Base-by-base conservation (phyloP, 1,284 basidiomycete genomes). In the Irpex rosettiformis region DNA sequence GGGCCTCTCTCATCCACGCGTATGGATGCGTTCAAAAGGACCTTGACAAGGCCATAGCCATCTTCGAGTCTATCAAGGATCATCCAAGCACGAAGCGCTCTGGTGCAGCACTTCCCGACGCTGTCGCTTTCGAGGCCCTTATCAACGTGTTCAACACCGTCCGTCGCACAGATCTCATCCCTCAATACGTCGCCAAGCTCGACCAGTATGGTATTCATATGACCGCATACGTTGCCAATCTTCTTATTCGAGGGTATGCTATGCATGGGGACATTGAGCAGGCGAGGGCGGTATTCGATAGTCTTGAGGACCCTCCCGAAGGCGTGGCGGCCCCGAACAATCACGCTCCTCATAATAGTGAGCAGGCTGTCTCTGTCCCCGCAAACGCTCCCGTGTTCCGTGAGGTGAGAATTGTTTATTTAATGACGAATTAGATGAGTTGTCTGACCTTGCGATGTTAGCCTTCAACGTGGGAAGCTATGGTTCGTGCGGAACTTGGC, bases 151-250 rank as follows among this genome's bases (percentile, higher is more conserved):
- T 97, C 56, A 87, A 94, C 49, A 88, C 85, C 6, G 85, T 89
- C 69, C 88, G 88, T 40, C 86, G 89, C 10, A 80, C 88, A 55
- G 94, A 96, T 66, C 83, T 97, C 55, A 83, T 96, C 29, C 85
- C 89, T 0, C 65, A 75, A 18, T 94, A 93, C 70, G 73, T 90
- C 40, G 70, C 76, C 24, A 83, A 84, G 59, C 86, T 99, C 78
- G 73, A 74, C 42, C 67, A 73, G 0, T 79, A 81, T 2, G 85
- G 86, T 29, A 83, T 96, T 6, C 89, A 91, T 66, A 89, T 94
- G 82, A 99, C 96, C 0, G 96, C 97, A 0, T 99, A 99, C 73
- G 92, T 98, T 62, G 91, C 91, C 48, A 99, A 99, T 74, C 79
- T 93, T 61, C 76, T 98, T 65, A 98, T 99, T 77, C 89, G 89